Conservation (phyloP, 441 rosid species). For the Croton laevigatus region DNA sequence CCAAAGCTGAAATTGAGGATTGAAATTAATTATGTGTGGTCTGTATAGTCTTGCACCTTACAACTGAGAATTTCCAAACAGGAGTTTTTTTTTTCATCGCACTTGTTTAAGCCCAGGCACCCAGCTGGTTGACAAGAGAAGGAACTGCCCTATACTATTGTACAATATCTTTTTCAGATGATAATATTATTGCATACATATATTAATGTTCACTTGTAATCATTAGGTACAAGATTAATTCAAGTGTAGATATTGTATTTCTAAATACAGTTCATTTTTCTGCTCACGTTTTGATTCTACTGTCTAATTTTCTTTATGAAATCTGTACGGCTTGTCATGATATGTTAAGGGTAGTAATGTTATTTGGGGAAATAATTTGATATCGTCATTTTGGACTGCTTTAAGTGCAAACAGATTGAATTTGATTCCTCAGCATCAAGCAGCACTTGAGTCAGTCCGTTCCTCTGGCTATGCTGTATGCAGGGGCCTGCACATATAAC, state of each 20-base stretch:
- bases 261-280: not conserved
- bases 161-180: not conserved
- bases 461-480: not conserved
- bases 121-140: not conserved
- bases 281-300: not conserved
- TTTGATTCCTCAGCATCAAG: not conserved
- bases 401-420: not conserved
- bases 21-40: not conserved
- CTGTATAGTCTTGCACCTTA: not conserved
- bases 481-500: not conserved
- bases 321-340: not conserved
- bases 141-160: not conserved
- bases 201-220: not conserved
- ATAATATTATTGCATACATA: no score
- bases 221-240: not conserved
- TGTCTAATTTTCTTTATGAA: not conserved
- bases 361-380: not conserved
- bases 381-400: not conserved
- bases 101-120: not conserved
- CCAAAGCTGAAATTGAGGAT: not conserved
- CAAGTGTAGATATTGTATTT: not conserved
- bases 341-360: no score
- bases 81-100: not conserved
- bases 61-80: not conserved
- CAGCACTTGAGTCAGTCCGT: no score